Conservation (phyloP, 768 basidiomycete genomes). For the Rhizopogon vinicolor region DNA sequence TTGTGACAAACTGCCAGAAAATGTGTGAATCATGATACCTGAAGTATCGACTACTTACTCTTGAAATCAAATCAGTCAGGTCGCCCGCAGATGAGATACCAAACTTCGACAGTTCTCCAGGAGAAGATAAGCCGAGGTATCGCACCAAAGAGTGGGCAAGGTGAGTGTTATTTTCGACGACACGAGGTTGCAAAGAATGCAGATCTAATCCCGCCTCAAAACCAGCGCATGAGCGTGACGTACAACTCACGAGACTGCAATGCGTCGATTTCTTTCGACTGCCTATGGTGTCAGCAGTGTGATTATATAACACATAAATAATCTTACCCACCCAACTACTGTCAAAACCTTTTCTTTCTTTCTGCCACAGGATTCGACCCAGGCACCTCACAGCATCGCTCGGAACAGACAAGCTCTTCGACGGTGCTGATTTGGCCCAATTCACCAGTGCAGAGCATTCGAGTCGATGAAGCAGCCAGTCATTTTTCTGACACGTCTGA, state of each 20-base stretch:
- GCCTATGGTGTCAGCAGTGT: neutral
- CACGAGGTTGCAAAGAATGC: slow-evolving; percentile 39
- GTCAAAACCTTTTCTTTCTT: slow-evolving; percentile 47
- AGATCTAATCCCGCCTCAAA: slow-evolving; percentile 42
- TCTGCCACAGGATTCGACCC: slow-evolving; percentile 68
- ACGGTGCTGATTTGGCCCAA: slow-evolving; percentile 51
- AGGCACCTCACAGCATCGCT: slow-evolving; percentile 79
- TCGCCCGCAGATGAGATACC: slow-evolving; percentile 56
- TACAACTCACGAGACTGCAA: slow-evolving; percentile 72
- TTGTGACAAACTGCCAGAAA: slow-evolving; percentile 71
- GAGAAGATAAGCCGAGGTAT: slow-evolving; percentile 59
- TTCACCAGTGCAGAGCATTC: slow-evolving; percentile 71
- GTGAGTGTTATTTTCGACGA: slow-evolving; percentile 57
- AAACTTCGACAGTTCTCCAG: slow-evolving; percentile 53
- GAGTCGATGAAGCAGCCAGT: slow-evolving; percentile 70
- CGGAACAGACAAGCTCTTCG: slow-evolving; percentile 46
- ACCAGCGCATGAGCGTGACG: neutral
- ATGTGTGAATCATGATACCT: neutral
- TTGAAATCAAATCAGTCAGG: slow-evolving; percentile 68
- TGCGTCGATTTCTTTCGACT: slow-evolving; percentile 61
- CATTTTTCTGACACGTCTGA: slow-evolving; percentile 65
- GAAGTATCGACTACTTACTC: slow-evolving; percentile 37
- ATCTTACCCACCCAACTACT: slow-evolving; percentile 51
- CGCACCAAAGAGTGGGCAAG: slow-evolving; percentile 72
- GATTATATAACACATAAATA: neutral